These are phyloP conservation scores for Melanopsichium pennsylvanicum DNA, from an alignment of 1,284 basidiomycete species.

Conservation along the genomic window DNA sequence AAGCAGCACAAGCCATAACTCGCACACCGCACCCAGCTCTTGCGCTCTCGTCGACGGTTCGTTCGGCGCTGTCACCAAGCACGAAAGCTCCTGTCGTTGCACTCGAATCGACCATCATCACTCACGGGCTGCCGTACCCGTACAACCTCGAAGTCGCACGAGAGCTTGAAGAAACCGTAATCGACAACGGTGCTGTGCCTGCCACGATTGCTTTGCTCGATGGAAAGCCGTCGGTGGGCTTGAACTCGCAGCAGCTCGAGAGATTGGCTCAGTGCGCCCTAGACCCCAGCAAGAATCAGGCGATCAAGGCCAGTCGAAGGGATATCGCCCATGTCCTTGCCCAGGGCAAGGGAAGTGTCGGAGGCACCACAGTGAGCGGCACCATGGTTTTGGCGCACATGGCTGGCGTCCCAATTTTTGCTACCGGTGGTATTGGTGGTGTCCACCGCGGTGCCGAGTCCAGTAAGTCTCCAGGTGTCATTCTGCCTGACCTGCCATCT, in stretches of 20 bases:
- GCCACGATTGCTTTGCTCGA: slow-evolving; percentile 88
- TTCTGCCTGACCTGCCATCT: no score
- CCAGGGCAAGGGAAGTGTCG: slow-evolving; percentile 71
- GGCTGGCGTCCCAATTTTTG: slow-evolving; percentile 64
- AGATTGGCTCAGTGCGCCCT: slow-evolving; percentile 72
- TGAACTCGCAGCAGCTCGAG: slow-evolving; percentile 75
- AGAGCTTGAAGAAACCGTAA: slow-evolving; percentile 80
- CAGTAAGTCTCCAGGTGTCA: no score
- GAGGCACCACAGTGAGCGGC: slow-evolving; percentile 89
- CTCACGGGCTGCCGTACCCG: slow-evolving; percentile 77
- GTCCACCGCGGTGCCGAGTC: slow-evolving; percentile 91
- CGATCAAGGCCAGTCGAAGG: slow-evolving; percentile 82
- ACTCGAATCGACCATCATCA: slow-evolving; percentile 82
- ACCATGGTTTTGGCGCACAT: slow-evolving; percentile 69
- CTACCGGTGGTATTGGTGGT: slow-evolving; percentile 73
- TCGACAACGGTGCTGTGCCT: slow-evolving; percentile 78
- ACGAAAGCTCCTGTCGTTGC: slow-evolving; percentile 68
- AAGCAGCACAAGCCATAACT: slow-evolving; percentile 30
- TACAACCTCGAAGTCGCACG: slow-evolving; percentile 77
- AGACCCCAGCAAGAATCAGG: slow-evolving; percentile 31
- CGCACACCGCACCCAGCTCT: slow-evolving; percentile 30
- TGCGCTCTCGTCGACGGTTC: slow-evolving; percentile 17
- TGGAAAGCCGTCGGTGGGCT: slow-evolving; percentile 85
- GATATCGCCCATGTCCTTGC: slow-evolving; percentile 84
- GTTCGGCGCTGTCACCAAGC: slow-evolving; percentile 12